These are phyloP conservation scores for Cordyceps fumosorosea DNA, from an alignment of 2,329 filamentous ascomycete species.

Conservation along the genomic window DNA sequence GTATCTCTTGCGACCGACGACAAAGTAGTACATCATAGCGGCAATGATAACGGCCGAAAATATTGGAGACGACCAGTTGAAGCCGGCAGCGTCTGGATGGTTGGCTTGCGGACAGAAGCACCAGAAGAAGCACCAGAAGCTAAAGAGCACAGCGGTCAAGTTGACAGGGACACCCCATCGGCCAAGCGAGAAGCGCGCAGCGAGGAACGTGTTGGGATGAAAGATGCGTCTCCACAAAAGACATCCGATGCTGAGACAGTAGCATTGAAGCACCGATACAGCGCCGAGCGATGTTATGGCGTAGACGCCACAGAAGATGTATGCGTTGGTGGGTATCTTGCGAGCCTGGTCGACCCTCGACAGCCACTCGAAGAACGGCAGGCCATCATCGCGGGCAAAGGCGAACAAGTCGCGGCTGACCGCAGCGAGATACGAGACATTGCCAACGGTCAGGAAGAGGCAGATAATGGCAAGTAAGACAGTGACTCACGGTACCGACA, in stretches of 20 bases:
- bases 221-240: conserved; percentile 14
- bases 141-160: conserved; percentile 7
- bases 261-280: conserved; percentile 15
- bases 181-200: conserved; percentile 14
- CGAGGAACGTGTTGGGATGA: conserved; percentile 14
- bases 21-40: conserved; percentile 11
- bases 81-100: conserved; percentile 7
- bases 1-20: conserved; percentile 10
- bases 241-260: conserved; percentile 16
- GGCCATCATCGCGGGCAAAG: conserved; percentile 9
- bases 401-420: conserved; percentile 11
- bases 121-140: conserved; percentile 16
- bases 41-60: conserved; percentile 10
- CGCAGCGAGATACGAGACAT: conserved; percentile 11
- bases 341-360: conserved; percentile 8
- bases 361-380: conserved; percentile 13
- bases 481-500: conserved; percentile 7
- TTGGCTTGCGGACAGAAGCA: conserved; percentile 15
- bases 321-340: conserved; percentile 15
- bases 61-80: conserved; percentile 15
- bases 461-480: conserved; percentile 8
- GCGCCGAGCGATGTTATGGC: conserved; percentile 15
- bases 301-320: conserved; percentile 13
- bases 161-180: conserved; percentile 15
- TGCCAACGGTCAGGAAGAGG: conserved; percentile 6